Evolutionary conservation across 2,329 filamentous ascomycete genomes (phyloP), one percentile per base, ranked within the genome.

Genomic region (Alternaria solani): DNA sequence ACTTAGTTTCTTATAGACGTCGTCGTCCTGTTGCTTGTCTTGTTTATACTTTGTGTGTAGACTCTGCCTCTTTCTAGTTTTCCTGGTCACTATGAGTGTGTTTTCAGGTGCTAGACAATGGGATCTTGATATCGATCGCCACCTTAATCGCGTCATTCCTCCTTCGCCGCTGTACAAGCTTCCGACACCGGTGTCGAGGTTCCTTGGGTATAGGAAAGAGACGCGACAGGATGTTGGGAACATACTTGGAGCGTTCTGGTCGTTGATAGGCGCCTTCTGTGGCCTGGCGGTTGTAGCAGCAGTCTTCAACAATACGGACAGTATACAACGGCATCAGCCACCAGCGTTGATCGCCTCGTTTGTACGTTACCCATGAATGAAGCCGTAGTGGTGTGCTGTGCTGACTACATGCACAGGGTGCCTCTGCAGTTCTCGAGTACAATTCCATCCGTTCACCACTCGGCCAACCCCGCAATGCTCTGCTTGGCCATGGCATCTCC

Each of bases 91-190:
- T 18, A 57, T 51, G 48, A 28, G 18, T 18, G 14, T 32, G 3
- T 60, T 66, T 16, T 57, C 47, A 16, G 59, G 44, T 42, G 65
- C 67, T 14, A 60, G 65, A 53, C 57, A 62, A 8, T 77, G 74
- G 65, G 83, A 89, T 71, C 88, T 96, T 78, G 87, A 95, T 78
- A 86, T 96, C 64, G 93, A 97, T 82, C 80, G 79, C n/a, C 87
- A 89, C 74, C 75, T 96, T 51, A 93, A 94, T 75, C 90, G 85
- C 3, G 83, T 88, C 61, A 73, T 96, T 25, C 91, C 91, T 8
- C 81, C 85, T 14, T 89, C 90, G 41, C 87, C 86, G 67, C 85
- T 92, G 75, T 80, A 85, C 28, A 79, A 81, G 44, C 73, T 96
- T 1, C 93, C 93, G 0, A 82, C 81, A 47, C 85, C 86, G 0